These are phyloP conservation scores for Dactylellina leptospora DNA, from an alignment of 2,329 filamentous ascomycete genomes.

Conservation along the genomic window DNA sequence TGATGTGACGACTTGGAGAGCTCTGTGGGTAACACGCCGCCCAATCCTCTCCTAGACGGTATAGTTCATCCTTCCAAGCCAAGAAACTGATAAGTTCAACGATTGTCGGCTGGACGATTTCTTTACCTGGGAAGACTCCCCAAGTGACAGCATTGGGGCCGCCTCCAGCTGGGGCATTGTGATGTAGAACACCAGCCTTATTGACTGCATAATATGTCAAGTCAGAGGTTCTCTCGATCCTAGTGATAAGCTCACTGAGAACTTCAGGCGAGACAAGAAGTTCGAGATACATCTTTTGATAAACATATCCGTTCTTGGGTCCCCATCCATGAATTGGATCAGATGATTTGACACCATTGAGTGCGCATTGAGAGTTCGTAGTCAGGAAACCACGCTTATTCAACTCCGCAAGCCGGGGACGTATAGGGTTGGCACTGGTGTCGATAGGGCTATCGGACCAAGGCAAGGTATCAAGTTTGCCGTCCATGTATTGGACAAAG, in stretches of 20 bases:
- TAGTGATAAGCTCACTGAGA: constrained; percentile 77
- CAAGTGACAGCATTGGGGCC: constrained; percentile 98
- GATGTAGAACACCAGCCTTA: constrained; percentile 79
- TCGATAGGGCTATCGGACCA: constrained; percentile 94
- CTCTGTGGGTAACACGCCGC: constrained; percentile 83
- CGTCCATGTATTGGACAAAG: constrained; percentile 85
- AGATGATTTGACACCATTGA: constrained; percentile 87
- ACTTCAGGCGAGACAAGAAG: constrained; percentile 83
- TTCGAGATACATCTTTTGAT: constrained; percentile 97
- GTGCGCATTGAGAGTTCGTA: constrained; percentile 96
- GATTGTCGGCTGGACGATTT: constrained; percentile 99
- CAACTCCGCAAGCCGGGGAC: constrained; percentile 77
- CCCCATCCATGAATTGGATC: constrained; percentile 93
- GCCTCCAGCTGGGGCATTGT: constrained; percentile 78
- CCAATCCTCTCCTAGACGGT: constrained; percentile 91
- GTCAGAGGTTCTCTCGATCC: constrained; percentile 79
- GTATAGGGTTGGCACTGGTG: constrained; percentile 80
- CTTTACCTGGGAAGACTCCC: constrained; percentile 98
- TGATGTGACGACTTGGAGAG: constrained; percentile 79
- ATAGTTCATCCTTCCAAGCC: constrained; percentile 98
- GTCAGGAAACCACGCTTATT: constrained; percentile 89
- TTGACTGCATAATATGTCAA: constrained; percentile 95
- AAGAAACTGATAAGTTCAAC: constrained; percentile 97
- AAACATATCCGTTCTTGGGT: constrained; percentile 92
- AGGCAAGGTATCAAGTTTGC: constrained; percentile 81